phyloP scores from a whole-genome alignment of 768 basidiomycete species.

The Suillus discolor region DNA sequence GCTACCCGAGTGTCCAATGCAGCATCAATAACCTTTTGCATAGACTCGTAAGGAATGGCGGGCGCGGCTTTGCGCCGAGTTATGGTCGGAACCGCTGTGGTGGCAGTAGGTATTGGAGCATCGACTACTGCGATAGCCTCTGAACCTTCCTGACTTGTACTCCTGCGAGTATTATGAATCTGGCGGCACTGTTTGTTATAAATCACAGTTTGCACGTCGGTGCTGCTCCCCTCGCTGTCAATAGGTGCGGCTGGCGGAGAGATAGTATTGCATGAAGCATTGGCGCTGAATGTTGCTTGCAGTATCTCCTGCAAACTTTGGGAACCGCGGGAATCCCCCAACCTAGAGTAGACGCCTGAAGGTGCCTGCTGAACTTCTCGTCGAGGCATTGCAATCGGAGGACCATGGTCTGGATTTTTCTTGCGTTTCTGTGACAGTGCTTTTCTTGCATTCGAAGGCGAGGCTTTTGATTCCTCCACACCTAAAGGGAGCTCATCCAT shows the following conservation, averaged over 20 bases:
- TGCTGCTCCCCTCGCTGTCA: not conserved
- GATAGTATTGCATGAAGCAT: not conserved
- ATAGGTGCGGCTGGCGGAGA: not conserved
- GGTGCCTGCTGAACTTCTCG: not conserved
- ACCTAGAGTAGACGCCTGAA: no score
- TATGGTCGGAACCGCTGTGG: not conserved
- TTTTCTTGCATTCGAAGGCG: not conserved
- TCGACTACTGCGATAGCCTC: no score
- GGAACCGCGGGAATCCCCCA: not conserved
- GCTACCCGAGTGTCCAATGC: slow-evolving; percentile 10
- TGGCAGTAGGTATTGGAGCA: not conserved
- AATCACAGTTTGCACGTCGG: not conserved
- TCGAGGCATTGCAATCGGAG: not conserved
- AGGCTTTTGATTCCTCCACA: not conserved
- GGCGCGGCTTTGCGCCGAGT: not conserved
- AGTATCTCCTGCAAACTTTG: not conserved
- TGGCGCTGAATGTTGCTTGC: not conserved
- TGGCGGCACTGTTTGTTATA: not conserved
- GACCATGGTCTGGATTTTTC: no score
- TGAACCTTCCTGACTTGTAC: not conserved
- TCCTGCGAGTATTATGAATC: not conserved
- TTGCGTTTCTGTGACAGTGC: not conserved
- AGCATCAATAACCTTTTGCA: slow-evolving; percentile 5
- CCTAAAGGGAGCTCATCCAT: not conserved
- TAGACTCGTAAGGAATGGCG: slow-evolving; percentile 1